A percentile compares a stretch with the other conserved stretches of the same genome.
phyloP scores from a whole-genome alignment of 2,329 filamentous ascomycete species.

The Cercospora nicotianae region DNA sequence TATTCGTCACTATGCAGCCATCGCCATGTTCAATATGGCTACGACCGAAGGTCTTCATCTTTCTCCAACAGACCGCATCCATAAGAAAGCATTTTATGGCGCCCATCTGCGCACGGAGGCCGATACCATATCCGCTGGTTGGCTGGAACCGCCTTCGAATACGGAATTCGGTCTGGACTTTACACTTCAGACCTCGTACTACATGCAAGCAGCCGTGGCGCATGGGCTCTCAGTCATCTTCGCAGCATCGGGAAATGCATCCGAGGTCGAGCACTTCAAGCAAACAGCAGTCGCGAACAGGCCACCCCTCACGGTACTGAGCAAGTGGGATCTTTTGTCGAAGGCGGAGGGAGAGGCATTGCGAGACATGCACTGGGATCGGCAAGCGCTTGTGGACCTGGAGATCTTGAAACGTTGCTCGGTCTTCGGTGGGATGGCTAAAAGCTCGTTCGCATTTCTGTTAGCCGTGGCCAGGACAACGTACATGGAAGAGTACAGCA shows the following conservation, averaged over 20 bases:
- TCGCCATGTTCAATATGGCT: constrained; percentile 35
- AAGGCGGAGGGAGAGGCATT: constrained; percentile 40
- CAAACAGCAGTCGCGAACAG: constrained; percentile 36
- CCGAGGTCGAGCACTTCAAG: constrained; percentile 41
- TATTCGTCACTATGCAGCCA: constrained; percentile 33
- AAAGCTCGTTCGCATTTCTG: constrained; percentile 49
- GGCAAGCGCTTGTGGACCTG: constrained; percentile 52
- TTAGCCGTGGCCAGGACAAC: constrained; percentile 44
- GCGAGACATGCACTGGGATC: constrained; percentile 47
- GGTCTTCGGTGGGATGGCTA: constrained; percentile 45
- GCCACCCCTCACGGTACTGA: constrained; percentile 43
- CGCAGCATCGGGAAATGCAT: constrained; percentile 45
- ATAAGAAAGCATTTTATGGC: constrained; percentile 37
- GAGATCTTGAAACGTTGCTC: constrained; percentile 50
- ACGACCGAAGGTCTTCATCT: constrained; percentile 24
- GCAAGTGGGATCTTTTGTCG: constrained; percentile 46
- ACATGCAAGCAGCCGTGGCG: constrained; percentile 37
- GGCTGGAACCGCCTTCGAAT: constrained; percentile 19
- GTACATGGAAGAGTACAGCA: constrained; percentile 21
- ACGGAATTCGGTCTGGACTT: constrained; percentile 28
- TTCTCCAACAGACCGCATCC: constrained; percentile 24
- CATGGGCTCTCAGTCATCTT: constrained; percentile 40
- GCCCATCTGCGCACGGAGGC: constrained; percentile 40
- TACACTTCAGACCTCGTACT: constrained; percentile 38
- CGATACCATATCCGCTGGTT: constrained; percentile 35